Evolutionary conservation across 805 yeast genomes (phyloP), one percentile per base, ranked within the genome.

Genomic region (Maudiozyma barnettii): DNA sequence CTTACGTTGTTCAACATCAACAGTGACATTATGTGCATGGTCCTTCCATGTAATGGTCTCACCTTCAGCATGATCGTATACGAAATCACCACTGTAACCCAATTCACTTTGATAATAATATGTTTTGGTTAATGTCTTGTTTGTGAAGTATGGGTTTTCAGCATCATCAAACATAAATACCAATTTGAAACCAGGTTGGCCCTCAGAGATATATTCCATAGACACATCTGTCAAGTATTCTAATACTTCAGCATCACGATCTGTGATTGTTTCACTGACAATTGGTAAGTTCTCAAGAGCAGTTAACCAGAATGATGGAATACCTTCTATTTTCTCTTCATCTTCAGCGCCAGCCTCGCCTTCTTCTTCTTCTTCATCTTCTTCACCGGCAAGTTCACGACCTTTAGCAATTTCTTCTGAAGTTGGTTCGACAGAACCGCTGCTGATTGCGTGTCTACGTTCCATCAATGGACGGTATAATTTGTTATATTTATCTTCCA

Each of bases 41-140:
- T 82, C 77, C 53, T 70, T 72, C 99, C 99, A 93, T 56, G 83
- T 72, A 64, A 93, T 85, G 26, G 51, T 54, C 48, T 79, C 82
- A 47, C 98, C 98, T 63, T 87, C 95, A 12, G 99, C 98, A 64
- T 87, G 95, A 69, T 91, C 97, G 67, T 91, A 93, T 56, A 93
- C 89, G 66, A 87, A 91, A 66, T 93, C 99, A 30, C 99, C 97
- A 29, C 90, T 82, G 68, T 88, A 87, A 20, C 96, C 96, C 56
- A 89, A 75, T 68, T 91, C 95, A 51, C 86, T 88, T 69, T 88
- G 96, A 71, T 93, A 93, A 70, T 79, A 90, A 68, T 93, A 93
- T 7, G 95, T 82, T 74, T 93, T 93, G 52, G 84, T 75, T 58
- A 93, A 76, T 46, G 71, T 69, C 55, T 70, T 74, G 70, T 91